Evolutionary conservation across 768 basidiomycete genomes (phyloP).

Genomic region (Calocera cornea): DNA sequence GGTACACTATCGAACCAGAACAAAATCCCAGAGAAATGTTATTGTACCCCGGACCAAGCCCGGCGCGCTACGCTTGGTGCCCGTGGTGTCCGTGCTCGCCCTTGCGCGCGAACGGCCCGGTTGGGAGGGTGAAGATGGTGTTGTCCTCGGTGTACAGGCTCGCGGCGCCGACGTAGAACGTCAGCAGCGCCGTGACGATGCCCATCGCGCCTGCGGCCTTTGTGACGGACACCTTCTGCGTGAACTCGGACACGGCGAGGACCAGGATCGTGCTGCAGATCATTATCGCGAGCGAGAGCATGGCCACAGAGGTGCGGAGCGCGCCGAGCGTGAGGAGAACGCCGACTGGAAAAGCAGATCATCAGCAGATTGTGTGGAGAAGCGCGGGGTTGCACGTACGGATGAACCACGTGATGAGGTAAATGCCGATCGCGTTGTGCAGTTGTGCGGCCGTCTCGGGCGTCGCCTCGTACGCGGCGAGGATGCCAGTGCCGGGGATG

Average conservation of each 20-base stretch:
- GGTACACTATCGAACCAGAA: no score
- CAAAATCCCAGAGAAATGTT: not conserved
- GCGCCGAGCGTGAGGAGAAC: constrained; percentile 1
- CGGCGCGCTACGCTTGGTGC: not conserved
- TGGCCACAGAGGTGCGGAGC: constrained; percentile 1
- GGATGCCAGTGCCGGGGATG: constrained; percentile 55
- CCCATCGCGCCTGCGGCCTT: constrained; percentile 1
- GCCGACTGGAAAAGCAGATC: not conserved
- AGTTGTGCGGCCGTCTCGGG: constrained; percentile 26
- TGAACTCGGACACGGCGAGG: constrained; percentile 4
- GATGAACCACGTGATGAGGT: constrained; percentile 1
- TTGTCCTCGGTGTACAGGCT: constrained; percentile 1
- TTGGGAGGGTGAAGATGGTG: not conserved
- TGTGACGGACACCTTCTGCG: not conserved
- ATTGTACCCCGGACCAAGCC: not conserved
- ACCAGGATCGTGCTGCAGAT: constrained; percentile 5
- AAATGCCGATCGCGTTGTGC: constrained; percentile 54
- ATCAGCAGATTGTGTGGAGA: not conserved
- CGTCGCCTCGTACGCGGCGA: constrained; percentile 34
- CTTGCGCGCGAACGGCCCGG: not conserved
- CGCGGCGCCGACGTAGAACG: not conserved
- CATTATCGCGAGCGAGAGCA: not conserved
- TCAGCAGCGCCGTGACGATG: not conserved
- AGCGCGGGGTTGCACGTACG: not conserved
- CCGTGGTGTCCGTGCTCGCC: not conserved